Evolutionary conservation across 1,139 yeast species (phyloP).

Genomic region (Kodamaea anthophila): DNA sequence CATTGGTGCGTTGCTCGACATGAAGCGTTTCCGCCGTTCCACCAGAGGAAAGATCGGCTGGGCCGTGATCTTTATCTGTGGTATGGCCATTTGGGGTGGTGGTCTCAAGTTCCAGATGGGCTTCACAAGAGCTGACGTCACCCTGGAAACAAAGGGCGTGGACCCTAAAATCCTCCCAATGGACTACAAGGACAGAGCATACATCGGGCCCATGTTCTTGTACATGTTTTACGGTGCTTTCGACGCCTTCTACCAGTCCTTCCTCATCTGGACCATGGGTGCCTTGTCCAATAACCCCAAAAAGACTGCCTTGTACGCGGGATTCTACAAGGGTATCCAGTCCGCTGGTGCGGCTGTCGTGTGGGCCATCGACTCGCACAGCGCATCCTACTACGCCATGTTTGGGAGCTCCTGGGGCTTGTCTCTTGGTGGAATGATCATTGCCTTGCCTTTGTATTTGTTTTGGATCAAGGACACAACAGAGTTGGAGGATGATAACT

Average conservation of each 20-base stretch:
- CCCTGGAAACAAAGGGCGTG: slow-evolving; percentile 5
- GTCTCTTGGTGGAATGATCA: slow-evolving; percentile 39
- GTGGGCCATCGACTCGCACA: slow-evolving; percentile 52
- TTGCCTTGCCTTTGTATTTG: slow-evolving; percentile 27
- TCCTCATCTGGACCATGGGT: slow-evolving; percentile 52
- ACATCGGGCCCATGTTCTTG: slow-evolving; percentile 56
- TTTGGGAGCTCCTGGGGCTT: slow-evolving; percentile 57
- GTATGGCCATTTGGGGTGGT: slow-evolving; percentile 57
- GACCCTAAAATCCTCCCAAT: slow-evolving; percentile 21
- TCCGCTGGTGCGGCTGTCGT: slow-evolving; percentile 59
- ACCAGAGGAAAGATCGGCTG: slow-evolving; percentile 45
- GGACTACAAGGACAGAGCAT: slow-evolving; percentile 39
- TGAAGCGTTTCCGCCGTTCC: slow-evolving; percentile 33
- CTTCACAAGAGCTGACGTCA: slow-evolving; percentile 37
- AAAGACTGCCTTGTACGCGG: slow-evolving; percentile 52
- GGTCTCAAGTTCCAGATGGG: slow-evolving; percentile 48
- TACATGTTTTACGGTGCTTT: slow-evolving; percentile 55
- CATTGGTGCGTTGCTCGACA: slow-evolving; percentile 45
- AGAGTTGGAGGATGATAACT: slow-evolving; percentile 29
- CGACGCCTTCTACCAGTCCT: slow-evolving; percentile 56
- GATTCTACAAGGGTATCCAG: slow-evolving; percentile 59
- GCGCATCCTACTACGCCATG: slow-evolving; percentile 35
- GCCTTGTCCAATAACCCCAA: slow-evolving; percentile 53
- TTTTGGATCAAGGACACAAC: slow-evolving; percentile 42
- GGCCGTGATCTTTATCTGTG: slow-evolving; percentile 32